Base-by-base conservation (phyloP, 129 eudicot species). In the Centaurea solstitialis region DNA sequence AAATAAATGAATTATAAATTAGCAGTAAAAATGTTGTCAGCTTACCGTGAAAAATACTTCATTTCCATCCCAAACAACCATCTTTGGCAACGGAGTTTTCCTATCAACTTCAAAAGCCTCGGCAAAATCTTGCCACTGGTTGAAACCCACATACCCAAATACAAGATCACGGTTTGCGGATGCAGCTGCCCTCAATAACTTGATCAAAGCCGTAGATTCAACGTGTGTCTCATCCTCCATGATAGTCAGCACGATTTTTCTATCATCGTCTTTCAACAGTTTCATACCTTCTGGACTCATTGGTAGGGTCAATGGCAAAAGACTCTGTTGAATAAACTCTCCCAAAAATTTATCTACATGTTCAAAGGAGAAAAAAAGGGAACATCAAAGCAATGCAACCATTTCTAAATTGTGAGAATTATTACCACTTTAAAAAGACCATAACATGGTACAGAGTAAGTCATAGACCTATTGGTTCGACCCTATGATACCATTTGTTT, bases 1-100 rank as follows among this genome's bases (percentile, higher is more conserved):
- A 41, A 43, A 68, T 10, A 12, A n/a, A 41, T 9, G 67, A 65
- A 66, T 40, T 67, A 50, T 15, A 79, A 5, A 33, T 53, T 9
- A 8, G 41, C 18, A 22, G 35, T 22, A 70, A 50, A 17, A n/a
- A 35, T 7, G 65, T 43, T 12, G 4, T 33, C 30, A 50, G 80
- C 97, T 90, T 89, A 94, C 99, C 24, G 89, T 57, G 73, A 75
- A 89, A 81, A 85, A 96, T 15, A 87, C 88, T 82, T 96, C 98
- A 72, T 96, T 84, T 75, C 99, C 99, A 77, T 96, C 99, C 99
- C 99, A 96, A 59, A 96, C 93, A 22, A 96, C 87, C 99, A 96
- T 96, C 82, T 93, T 93, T 23, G 99, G 99, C 70, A 96, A 80
- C 30, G 75, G 77, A 35, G 96, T 87, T 84, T 88, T 91, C 89